Conservation (phyloP, 2,329 filamentous ascomycete species). For the Alternaria brassicae region DNA sequence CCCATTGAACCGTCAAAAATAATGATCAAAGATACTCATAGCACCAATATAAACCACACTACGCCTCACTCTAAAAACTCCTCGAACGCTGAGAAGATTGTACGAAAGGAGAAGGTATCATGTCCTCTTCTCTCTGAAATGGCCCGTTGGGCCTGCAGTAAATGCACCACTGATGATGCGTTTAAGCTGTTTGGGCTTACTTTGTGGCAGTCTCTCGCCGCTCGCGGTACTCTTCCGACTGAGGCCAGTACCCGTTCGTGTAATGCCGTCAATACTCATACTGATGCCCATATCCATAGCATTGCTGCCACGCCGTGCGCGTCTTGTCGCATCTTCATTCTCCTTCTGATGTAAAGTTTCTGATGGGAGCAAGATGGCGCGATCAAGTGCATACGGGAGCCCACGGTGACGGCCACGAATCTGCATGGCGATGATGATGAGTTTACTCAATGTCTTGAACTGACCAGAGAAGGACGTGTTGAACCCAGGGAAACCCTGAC, state of each 20-base stretch:
- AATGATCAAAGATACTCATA: neutral
- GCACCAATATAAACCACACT: neutral
- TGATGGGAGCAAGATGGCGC: conserved; percentile 72
- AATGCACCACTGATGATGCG: conserved; percentile 33
- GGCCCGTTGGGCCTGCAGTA: conserved; percentile 28
- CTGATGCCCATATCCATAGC: conserved; percentile 20
- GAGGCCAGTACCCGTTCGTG: conserved; percentile 29
- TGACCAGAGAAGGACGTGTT: conserved; percentile 84
- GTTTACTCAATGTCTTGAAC: conserved; percentile 74
- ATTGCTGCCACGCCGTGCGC: conserved; percentile 42
- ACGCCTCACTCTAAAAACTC: neutral
- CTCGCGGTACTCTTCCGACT: conserved; percentile 27
- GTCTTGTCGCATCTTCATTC: conserved; percentile 58
- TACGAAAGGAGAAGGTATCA: neutral
- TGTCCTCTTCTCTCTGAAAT: conserved; percentile 19
- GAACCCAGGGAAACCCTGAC: conserved; percentile 76
- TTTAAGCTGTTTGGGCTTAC: conserved; percentile 26
- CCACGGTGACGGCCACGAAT: conserved; percentile 70
- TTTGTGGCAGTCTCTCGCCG: conserved; percentile 10
- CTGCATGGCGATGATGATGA: conserved; percentile 72
- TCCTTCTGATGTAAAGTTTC: conserved; percentile 70
- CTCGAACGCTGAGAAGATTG: neutral
- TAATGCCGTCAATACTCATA: conserved; percentile 19
- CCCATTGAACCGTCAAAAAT: neutral
- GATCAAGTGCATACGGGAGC: conserved; percentile 71